These are phyloP conservation scores for Dendrobium chrysotoxum DNA, from an alignment of 106 monocot genomes.

Conservation along the genomic window DNA sequence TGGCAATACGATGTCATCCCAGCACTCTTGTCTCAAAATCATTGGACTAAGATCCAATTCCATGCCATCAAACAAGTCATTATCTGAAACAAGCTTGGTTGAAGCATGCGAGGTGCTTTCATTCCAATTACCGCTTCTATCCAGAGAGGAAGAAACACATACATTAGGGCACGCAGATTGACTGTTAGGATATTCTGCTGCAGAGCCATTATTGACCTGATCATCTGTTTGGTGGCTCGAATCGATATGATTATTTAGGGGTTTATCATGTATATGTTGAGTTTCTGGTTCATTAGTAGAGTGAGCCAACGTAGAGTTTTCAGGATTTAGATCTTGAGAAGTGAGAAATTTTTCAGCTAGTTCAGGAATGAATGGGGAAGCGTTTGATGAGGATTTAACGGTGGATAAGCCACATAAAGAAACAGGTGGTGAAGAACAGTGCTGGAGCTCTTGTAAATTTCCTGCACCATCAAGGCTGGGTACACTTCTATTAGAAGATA, in stretches of 20 bases:
- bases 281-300: background rate
- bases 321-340: conserved; percentile 2
- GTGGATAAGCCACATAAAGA: background rate
- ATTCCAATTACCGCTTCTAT: background rate
- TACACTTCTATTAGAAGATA: background rate
- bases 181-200: background rate
- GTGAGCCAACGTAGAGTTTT: background rate
- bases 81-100: conserved; percentile 8
- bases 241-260: background rate
- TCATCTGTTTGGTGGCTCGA: background rate
- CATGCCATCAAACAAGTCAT: conserved; percentile 51
- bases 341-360: background rate
- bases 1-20: conserved; percentile 40
- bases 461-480: conserved; percentile 1
- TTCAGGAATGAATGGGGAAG: too few species aligned
- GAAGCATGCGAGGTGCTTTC: conserved; percentile 6
- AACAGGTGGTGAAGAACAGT: conserved; percentile 9
- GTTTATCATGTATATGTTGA: background rate
- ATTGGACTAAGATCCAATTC: conserved; percentile 36
- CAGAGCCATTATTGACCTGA: background rate
- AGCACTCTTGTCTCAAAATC: conserved; percentile 16
- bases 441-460: conserved; percentile 12
- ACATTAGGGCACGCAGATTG: background rate
- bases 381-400: background rate
- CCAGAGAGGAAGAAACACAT: conserved; percentile 2